These are phyloP conservation scores for Eutrema heterophyllum DNA, from an alignment of 345 rosid species.

Conservation along the genomic window DNA sequence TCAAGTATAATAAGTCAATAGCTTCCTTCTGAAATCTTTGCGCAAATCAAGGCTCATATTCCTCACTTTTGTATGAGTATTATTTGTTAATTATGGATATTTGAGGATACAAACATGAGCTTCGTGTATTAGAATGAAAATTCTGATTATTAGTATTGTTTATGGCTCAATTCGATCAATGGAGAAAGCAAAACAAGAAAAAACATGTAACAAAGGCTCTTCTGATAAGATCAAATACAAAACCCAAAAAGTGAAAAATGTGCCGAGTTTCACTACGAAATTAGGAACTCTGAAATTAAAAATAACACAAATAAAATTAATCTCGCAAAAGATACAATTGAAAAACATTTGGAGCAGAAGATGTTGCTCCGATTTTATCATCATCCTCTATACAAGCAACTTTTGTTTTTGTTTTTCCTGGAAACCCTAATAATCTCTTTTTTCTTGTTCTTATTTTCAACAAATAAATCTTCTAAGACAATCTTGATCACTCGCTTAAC, in stretches of 20 bases:
- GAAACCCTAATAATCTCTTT: constrained; percentile 18
- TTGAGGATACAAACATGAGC: not conserved
- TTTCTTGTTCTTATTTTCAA: constrained; percentile 19
- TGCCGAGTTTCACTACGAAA: constrained; percentile 16
- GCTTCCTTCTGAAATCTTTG: not conserved
- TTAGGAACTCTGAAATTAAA: constrained; percentile 8
- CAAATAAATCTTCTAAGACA: constrained; percentile 26
- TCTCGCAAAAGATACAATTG: constrained; percentile 18
- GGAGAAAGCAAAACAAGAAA: not conserved
- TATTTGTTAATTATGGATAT: not conserved
- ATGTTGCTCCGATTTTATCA: constrained; percentile 29
- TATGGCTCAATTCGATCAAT: not conserved
- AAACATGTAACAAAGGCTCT: not conserved
- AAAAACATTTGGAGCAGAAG: constrained; percentile 31
- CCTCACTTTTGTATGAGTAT: not conserved
- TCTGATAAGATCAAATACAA: not conserved
- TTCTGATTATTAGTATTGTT: not conserved
- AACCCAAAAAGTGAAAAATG: not conserved
- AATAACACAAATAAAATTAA: constrained; percentile 26
- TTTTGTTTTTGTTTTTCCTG: constrained; percentile 4
- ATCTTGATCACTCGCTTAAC: constrained; percentile 28
- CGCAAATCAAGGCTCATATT: constrained; percentile 23
- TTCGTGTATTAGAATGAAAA: not conserved
- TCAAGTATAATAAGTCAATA: constrained; percentile 8
- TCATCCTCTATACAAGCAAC: constrained; percentile 29